phyloP scores from a whole-genome alignment of 768 basidiomycete species.

The Boletus rubescentipes region DNA sequence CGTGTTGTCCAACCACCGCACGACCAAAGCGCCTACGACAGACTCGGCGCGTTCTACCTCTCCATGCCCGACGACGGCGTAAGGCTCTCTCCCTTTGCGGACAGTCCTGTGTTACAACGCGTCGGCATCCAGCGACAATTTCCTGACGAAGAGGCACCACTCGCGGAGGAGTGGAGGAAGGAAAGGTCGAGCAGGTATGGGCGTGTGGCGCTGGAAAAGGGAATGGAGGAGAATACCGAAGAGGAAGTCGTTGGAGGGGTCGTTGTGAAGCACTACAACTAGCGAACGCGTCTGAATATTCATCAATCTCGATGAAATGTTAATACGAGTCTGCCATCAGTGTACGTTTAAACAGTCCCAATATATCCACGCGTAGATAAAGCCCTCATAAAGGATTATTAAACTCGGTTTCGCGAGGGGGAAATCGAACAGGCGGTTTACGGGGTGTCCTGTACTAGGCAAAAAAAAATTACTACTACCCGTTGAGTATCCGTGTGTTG shows the following conservation, averaged over 20 bases:
- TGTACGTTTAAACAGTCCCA: no score
- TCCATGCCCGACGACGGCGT: slow-evolving; percentile 50
- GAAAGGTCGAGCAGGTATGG: slow-evolving; percentile 52
- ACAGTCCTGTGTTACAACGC: slow-evolving; percentile 50
- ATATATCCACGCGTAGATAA: no score
- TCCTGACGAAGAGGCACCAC: slow-evolving; percentile 41
- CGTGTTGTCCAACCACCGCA: slow-evolving; percentile 56
- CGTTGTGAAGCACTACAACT: slow-evolving; percentile 57
- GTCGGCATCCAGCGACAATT: slow-evolving; percentile 39
- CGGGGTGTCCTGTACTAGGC: no score
- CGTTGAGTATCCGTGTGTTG: no score
- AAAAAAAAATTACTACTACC: no score
- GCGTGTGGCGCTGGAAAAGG: slow-evolving; percentile 38
- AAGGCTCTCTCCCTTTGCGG: slow-evolving; percentile 40
- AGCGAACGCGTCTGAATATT: neutral
- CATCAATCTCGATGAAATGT: no score
- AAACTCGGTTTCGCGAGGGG: no score
- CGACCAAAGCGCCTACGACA: slow-evolving; percentile 47
- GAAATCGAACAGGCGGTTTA: no score
- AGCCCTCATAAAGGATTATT: no score
- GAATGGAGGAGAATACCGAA: slow-evolving; percentile 43
- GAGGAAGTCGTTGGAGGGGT: slow-evolving; percentile 54
- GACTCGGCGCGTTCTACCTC: slow-evolving; percentile 60
- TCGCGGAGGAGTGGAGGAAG: slow-evolving; percentile 50
- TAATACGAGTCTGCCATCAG: no score